Conservation (phyloP, 192 early-diverging fungal genomes). For the Backusella parvicylindrica region DNA sequence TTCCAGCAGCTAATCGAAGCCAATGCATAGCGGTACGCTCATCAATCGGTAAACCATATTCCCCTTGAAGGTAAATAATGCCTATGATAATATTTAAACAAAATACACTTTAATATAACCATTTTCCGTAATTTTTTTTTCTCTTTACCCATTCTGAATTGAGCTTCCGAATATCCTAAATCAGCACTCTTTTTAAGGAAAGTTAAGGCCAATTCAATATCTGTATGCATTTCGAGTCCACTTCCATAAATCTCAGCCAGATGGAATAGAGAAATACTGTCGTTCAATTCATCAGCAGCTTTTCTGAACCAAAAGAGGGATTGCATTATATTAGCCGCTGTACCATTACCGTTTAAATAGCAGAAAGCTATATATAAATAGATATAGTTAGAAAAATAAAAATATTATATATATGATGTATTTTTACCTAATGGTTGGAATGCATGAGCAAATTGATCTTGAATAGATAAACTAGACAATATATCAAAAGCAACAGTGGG, state of each 20-base stretch:
- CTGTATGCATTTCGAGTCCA: background rate
- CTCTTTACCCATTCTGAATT: slow-evolving; percentile 16
- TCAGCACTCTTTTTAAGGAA: slow-evolving; percentile 19
- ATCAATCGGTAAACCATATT: slow-evolving; percentile 2
- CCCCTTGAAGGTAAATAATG: slow-evolving; percentile 7
- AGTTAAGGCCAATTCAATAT: background rate
- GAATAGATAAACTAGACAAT: background rate
- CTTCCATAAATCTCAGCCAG: slow-evolving; percentile 13
- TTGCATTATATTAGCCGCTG: background rate
- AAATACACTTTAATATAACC: background rate
- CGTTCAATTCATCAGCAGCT: slow-evolving; percentile 23
- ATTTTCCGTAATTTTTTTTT: background rate
- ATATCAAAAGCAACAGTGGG: background rate
- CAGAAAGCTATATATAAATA: slow-evolving; percentile 20
- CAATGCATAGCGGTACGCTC: slow-evolving; percentile 18
- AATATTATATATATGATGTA: background rate
- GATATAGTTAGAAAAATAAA: background rate
- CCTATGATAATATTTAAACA: background rate
- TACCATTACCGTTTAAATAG: slow-evolving; percentile 26
- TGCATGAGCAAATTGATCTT: slow-evolving; percentile 1
- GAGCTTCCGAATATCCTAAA: slow-evolving; percentile 16
- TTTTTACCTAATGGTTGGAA: slow-evolving; percentile 3
- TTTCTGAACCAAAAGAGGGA: slow-evolving; percentile 29
- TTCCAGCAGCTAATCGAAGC: slow-evolving; percentile 17
- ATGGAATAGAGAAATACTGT: slow-evolving; percentile 13